Conservation (phyloP, 2,329 filamentous ascomycete genomes). For the Verticillium nonalfalfae region DNA sequence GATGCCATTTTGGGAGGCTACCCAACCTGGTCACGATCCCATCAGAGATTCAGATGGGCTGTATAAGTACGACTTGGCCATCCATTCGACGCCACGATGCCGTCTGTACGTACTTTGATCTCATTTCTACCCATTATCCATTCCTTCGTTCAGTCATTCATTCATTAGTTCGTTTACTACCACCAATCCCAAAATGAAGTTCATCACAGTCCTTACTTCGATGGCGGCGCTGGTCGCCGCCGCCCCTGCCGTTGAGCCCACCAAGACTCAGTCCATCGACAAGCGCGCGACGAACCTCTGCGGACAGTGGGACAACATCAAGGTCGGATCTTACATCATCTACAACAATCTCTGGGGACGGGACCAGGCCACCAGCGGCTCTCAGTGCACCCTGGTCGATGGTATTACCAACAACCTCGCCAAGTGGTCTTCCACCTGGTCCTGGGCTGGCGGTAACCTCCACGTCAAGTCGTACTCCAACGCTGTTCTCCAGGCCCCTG, state of each 20-base stretch:
- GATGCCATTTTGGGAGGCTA: background rate
- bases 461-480: constrained; percentile 40
- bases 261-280: constrained; percentile 2
- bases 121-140: background rate
- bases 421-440: constrained; percentile 33
- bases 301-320: constrained; percentile 16
- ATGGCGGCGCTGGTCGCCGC: background rate
- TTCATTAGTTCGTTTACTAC: background rate
- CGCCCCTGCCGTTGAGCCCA: background rate
- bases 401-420: constrained; percentile 25
- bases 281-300: constrained; percentile 13
- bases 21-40: background rate
- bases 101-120: background rate
- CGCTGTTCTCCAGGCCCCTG: constrained; percentile 27
- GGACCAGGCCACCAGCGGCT: constrained; percentile 20
- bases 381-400: constrained; percentile 33
- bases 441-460: constrained; percentile 28
- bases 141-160: background rate
- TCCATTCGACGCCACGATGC: background rate
- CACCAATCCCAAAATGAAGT: background rate
- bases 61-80: background rate
- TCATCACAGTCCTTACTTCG: background rate
- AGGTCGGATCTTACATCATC: constrained; percentile 15
- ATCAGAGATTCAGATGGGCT: background rate
- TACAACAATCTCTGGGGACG: constrained; percentile 38